A percentile compares a stretch with the other conserved stretches of the same genome.
phyloP scores from a whole-genome alignment of 495 filamentous ascomycete species.

The Symbiotaphrina buchneri region DNA sequence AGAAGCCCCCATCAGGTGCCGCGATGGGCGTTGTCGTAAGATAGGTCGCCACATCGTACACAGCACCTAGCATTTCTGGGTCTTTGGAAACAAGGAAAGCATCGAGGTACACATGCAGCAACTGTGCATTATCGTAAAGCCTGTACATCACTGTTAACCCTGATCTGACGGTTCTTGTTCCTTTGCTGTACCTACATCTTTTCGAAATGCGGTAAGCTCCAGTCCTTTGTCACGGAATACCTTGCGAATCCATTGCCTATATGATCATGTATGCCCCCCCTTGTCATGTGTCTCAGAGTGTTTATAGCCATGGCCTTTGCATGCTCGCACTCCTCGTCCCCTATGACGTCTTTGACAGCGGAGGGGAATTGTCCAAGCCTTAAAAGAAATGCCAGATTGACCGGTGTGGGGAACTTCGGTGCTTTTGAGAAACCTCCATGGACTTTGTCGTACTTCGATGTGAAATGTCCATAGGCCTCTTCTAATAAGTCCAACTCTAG shows the following conservation, averaged over 20 bases:
- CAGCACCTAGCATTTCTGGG: slow-evolving; percentile 51
- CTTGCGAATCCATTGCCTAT: slow-evolving; percentile 79
- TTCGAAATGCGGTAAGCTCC: slow-evolving; percentile 89
- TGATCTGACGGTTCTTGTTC: neutral
- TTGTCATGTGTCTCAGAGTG: slow-evolving; percentile 62
- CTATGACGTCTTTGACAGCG: slow-evolving; percentile 65
- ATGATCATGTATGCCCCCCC: slow-evolving; percentile 80
- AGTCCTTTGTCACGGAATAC: slow-evolving; percentile 77
- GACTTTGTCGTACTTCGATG: slow-evolving; percentile 49
- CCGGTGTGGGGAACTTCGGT: slow-evolving; percentile 83
- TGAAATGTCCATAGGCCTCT: slow-evolving; percentile 66
- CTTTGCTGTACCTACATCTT: slow-evolving; percentile 57
- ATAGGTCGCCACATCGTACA: slow-evolving; percentile 70
- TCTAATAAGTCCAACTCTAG: slow-evolving; percentile 83
- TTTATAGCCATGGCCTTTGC: slow-evolving; percentile 64
- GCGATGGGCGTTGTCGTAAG: slow-evolving; percentile 46
- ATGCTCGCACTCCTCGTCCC: slow-evolving; percentile 48
- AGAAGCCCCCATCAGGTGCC: slow-evolving; percentile 51
- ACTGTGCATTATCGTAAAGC: slow-evolving; percentile 79
- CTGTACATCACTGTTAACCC: slow-evolving; percentile 5
- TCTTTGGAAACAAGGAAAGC: slow-evolving; percentile 56
- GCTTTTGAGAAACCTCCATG: slow-evolving; percentile 59
- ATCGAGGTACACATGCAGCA: slow-evolving; percentile 72
- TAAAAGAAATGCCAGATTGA: slow-evolving; percentile 66
- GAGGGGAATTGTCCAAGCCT: slow-evolving; percentile 48